These are phyloP conservation scores for Colletotrichum falcatum DNA, from an alignment of 2,329 filamentous ascomycete genomes.

Conservation along the genomic window DNA sequence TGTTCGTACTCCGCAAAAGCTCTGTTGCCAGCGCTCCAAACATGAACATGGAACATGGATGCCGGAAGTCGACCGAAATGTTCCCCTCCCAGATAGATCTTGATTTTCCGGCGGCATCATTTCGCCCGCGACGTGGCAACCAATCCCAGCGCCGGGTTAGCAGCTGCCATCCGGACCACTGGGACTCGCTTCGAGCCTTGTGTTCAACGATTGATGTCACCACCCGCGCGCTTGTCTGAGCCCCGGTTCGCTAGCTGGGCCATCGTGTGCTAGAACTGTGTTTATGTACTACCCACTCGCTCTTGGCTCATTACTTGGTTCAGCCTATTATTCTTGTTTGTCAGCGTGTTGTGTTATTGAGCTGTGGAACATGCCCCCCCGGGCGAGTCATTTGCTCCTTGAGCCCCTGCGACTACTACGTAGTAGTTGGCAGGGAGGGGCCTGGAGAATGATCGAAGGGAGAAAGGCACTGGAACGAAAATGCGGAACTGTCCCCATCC, in stretches of 20 bases:
- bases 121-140: constrained; percentile 15
- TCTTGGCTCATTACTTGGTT: constrained; percentile 29
- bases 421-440: constrained; percentile 5
- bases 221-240: constrained; percentile 35
- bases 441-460: not conserved
- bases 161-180: constrained; percentile 26
- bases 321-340: constrained; percentile 10
- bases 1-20: too few relatives aligned
- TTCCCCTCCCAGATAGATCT: not conserved
- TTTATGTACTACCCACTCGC: not conserved
- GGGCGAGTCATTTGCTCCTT: constrained; percentile 31
- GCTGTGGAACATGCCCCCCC: constrained; percentile 5
- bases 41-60: not conserved
- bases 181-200: constrained; percentile 23
- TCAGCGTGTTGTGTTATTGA: constrained; percentile 22
- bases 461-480: not conserved
- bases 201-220: constrained; percentile 7
- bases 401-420: constrained; percentile 22
- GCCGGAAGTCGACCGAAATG: constrained; percentile 37
- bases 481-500: constrained; percentile 20
- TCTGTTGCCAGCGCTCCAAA: too few relatives aligned
- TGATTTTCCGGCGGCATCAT: constrained; percentile 12
- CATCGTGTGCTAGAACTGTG: constrained; percentile 6
- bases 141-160: constrained; percentile 17
- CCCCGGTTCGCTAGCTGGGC: constrained; percentile 5